Evolutionary conservation across 345 rosid genomes (phyloP), one percentile per base, ranked within the genome.

Genomic region (Raphanus sativus): DNA sequence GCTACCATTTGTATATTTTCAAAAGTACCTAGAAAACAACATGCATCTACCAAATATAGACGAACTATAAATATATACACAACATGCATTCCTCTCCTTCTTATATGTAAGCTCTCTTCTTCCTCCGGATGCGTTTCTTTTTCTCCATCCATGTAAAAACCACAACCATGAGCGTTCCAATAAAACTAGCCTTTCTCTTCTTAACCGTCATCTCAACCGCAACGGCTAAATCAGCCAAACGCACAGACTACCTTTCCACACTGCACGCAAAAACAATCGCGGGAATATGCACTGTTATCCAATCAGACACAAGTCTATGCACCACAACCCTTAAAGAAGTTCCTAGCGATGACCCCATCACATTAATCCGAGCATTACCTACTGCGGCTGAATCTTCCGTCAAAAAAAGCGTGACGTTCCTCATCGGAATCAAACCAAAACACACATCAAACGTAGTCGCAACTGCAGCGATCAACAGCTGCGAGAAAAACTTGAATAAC

Each of bases 311-410:
- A 70, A 85, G 86, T n/a, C 78, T 73, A 4, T 90, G 97, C 66
- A 77, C 83, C 63, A 81, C 81, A 63, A 82, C 83, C 21, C 86
- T 92, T 1, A 62, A 79, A 61, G 25, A 68, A 2, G 84, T 77
- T 3, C 81, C 81, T 1, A 80, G 80, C 64, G 71, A 87, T 0
- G 89, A 86, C 8, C 89, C 90, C 2, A 85, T 86, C 81, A 83
- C 85, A 25, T 65, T 77, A 70, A 32, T 86, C 34, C 71, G 84
- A 59, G 77, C 86, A 0, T 56, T 89, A 40, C 26, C 60, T 15
- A 9, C 56, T n/a, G 88, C 84, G 11, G 75, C 89, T 4, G 69
- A 79, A 11, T 71, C 80, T 0, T 64, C 86, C 4, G 75, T 85
- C 0, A 75, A 80, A 38, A 65, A 42, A 29, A 69, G 86, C 2